Base-by-base conservation (phyloP, 2,329 filamentous ascomycete genomes). In the Beauveria varroae region DNA sequence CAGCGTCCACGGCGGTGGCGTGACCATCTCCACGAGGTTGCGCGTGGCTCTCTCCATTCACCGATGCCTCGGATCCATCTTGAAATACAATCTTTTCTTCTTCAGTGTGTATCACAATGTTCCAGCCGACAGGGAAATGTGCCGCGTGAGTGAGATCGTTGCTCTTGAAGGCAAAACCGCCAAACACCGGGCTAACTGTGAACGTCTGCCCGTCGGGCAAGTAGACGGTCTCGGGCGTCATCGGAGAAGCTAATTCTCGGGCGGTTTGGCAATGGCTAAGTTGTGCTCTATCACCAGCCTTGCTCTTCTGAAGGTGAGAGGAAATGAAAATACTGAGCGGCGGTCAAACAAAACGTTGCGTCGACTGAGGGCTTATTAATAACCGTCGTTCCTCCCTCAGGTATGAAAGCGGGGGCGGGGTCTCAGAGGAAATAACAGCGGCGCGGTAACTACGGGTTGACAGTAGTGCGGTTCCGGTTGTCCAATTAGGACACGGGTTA, bases 171-270 rank as follows among this genome's bases (percentile, higher is more conserved):
- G 88, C 90, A 61, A 95, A 81, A 37, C 93, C 93, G n/a, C 90
- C 91, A 72, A 96, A 97, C 28, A 96, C 91, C 1, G 92, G 90
- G 16, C 86, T 86, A 37, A 96, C 89, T 3, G 87, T 88, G 70
- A 95, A 83, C 65, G 82, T 87, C 76, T 95, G 91, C 69, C 93
- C 93, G 75, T 97, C 96, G 53, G 93, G 93, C 67, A 98, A 80
- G 73, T 89, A 84, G 63, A 93, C 79, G 52, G 83, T 72, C 63
- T 77, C 71, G 44, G 74, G 72, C 53, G 72, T 64, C 75, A 77
- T 77, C 28, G 57, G 53, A 22, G 14, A 26, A 24, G 20, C 6
- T 6, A 5, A 6, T n/a, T 34, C 3, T 26, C 34, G 20, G 28
- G 28, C 2, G 5, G 9, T 41, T 37, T 10, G n/a, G n/a, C 12